Evolutionary conservation across 208 protist species (phyloP), one percentile per base, ranked within the genome.

Genomic region (Balamuthia mandrillaris): DNA sequence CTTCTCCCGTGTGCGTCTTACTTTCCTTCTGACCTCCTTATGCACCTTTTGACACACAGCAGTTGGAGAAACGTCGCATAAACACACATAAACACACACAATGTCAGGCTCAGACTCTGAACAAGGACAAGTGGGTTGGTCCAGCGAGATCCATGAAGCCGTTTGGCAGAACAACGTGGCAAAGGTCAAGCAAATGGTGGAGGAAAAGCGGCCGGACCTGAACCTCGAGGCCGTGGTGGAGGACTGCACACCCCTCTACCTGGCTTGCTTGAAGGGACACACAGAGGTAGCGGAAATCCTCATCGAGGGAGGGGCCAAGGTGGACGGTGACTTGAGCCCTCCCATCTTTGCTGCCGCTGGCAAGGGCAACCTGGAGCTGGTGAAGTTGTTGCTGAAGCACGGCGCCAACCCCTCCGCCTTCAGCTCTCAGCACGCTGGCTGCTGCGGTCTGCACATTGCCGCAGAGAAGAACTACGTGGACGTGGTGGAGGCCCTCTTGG

Each of bases 391-490:
- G 41, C 18, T 79, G 29, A 79, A 41, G 27, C 21, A 56, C 21
- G 47, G 47, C n/a, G 70, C 70, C 47, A 58, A 79, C 31, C 70
- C 70, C 33, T 79, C 70, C 31, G 70, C 70, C 27, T 79, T 79
- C 70, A 60, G 47, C 33, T 79, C 70, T 42, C 70, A 79, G 47
- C 70, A 79, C 29, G 70, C 70, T 9, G 70, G 70, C 41, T 79
- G 70, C 47, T 79, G 70, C 29, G 70, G 70, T n/a, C 45, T 79
- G 18, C 70, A 79, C 70, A 79, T 79, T 33, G 70, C 70, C 14
- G 70, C 70, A 29, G 70, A 79, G 70, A 79, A 79, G 70, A 79
- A 79, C 47, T 79, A 79, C 47, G 70, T 79, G 29, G 70, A 82
- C 2, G 54, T 82, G 14, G 75, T 82, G 35, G n/a, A 29, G 5